phyloP scores from a whole-genome alignment of 495 filamentous ascomycete species.

The Glarea lozoyensis region DNA sequence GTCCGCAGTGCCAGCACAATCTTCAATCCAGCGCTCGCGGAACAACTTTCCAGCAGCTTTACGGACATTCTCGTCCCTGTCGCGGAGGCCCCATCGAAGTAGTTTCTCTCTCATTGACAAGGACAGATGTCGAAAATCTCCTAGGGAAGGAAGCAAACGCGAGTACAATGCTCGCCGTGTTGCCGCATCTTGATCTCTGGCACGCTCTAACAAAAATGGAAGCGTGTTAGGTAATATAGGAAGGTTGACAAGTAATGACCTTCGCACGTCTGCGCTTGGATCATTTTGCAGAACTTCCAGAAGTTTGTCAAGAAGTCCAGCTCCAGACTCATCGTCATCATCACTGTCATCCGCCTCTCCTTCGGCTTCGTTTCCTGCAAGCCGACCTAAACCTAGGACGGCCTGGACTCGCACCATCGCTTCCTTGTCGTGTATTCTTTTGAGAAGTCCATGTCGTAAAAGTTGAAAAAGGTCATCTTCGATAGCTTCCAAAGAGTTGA shows the following conservation, averaged over 20 bases:
- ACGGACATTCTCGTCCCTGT: conserved; percentile 89
- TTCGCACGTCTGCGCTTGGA: conserved; percentile 83
- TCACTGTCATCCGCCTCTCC: conserved; percentile 63
- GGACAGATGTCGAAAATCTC: conserved; percentile 92
- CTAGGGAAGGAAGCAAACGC: conserved; percentile 75
- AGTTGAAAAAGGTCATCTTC: conserved; percentile 83
- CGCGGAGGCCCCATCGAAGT: conserved; percentile 87
- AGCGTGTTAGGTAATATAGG: conserved; percentile 72
- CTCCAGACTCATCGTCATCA: conserved; percentile 42
- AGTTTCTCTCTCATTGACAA: conserved; percentile 95
- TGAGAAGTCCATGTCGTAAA: conserved; percentile 64
- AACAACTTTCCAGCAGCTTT: conserved; percentile 87
- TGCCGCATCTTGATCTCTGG: conserved; percentile 75
- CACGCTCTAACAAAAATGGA: conserved; percentile 86
- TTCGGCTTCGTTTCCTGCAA: conserved; percentile 74
- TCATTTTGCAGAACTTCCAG: conserved; percentile 91
- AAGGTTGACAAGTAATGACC: conserved; percentile 80
- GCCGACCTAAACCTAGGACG: conserved; percentile 75
- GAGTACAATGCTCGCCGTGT: conserved; percentile 84
- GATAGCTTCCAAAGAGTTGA: conserved; percentile 85
- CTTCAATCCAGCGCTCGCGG: conserved; percentile 91
- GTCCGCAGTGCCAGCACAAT: conserved; percentile 62
- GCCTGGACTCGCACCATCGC: conserved; percentile 85
- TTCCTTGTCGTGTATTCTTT: conserved; percentile 88
- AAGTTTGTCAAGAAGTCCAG: conserved; percentile 68